Percentiles rank a stretch among this genome's conserved stretches.
Conservation (phyloP, 179 eudicot genomes). For the Silene coronaria region DNA sequence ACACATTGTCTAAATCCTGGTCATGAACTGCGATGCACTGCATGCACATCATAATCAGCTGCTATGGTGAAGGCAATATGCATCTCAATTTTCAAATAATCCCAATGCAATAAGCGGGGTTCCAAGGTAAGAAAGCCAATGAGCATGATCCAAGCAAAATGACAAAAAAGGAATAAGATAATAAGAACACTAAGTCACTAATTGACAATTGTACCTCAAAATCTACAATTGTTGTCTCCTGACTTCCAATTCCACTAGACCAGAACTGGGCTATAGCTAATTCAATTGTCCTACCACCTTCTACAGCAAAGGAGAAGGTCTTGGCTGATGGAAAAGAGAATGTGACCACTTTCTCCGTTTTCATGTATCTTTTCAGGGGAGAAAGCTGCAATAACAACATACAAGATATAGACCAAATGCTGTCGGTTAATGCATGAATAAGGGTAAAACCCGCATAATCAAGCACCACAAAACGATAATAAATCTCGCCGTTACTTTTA, state of each 20-base stretch:
- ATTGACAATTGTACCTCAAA: conserved; percentile 57
- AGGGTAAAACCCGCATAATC: neutral
- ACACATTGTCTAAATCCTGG: neutral
- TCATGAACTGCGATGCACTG: neutral
- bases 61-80: neutral
- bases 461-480: conserved; percentile 1
- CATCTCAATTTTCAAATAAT: neutral
- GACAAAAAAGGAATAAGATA: neutral
- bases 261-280: conserved; percentile 90
- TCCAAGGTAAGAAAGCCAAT: neutral
- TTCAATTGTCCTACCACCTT: conserved; percentile 91
- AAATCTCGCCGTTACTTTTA: too few relatives aligned
- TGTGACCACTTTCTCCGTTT: conserved; percentile 79
- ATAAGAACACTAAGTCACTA: neutral
- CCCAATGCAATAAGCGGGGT: neutral
- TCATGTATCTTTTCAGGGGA: conserved; percentile 81
- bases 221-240: conserved; percentile 68
- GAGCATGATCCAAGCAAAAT: neutral
- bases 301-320: conserved; percentile 76
- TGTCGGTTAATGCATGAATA: conserved; percentile 5
- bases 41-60: too few relatives aligned
- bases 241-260: conserved; percentile 97
- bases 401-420: conserved; percentile 9
- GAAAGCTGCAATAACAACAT: conserved; percentile 52
- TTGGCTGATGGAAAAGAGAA: conserved; percentile 87